Percentiles rank a stretch among this genome's conserved stretches.
Evolutionary conservation across 768 basidiomycete species (phyloP).

Genomic region (Suillus weaverae): DNA sequence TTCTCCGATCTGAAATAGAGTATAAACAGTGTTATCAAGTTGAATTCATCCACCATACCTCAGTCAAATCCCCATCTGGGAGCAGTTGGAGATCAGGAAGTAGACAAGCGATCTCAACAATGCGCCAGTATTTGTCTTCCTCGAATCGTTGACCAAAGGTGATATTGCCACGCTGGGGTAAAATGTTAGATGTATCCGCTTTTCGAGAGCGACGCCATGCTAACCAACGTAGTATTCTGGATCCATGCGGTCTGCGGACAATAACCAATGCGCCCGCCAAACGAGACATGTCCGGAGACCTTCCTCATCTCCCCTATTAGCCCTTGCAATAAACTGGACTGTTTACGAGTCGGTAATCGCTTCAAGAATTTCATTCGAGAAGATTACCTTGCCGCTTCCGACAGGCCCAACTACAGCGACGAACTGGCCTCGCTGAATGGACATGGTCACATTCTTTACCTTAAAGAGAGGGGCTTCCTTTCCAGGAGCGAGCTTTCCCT

Average conservation of each 20-base stretch:
- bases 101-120: slow-evolving; percentile 57
- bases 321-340: slow-evolving; percentile 59
- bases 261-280: slow-evolving; percentile 69
- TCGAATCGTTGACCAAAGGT: slow-evolving; percentile 66
- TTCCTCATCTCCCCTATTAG: slow-evolving; percentile 74
- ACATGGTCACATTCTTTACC: slow-evolving; percentile 50
- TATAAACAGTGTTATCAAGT: background rate
- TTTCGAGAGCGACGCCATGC: background rate
- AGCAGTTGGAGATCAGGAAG: slow-evolving; percentile 64
- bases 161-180: slow-evolving; percentile 58
- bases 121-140: slow-evolving; percentile 64
- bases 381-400: slow-evolving; percentile 60
- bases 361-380: background rate
- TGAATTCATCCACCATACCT: slow-evolving; percentile 39
- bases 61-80: slow-evolving; percentile 70
- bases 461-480: slow-evolving; percentile 36
- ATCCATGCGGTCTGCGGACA: slow-evolving; percentile 80
- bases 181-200: background rate
- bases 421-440: slow-evolving; percentile 56
- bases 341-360: background rate
- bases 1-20: slow-evolving; percentile 56
- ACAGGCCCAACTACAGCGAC: slow-evolving; percentile 68
- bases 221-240: slow-evolving; percentile 62
- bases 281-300: slow-evolving; percentile 48
- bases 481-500: slow-evolving; percentile 13